These are phyloP conservation scores for Polyporus tsugae DNA, from an alignment of 1,284 basidiomycete species.

Conservation along the genomic window DNA sequence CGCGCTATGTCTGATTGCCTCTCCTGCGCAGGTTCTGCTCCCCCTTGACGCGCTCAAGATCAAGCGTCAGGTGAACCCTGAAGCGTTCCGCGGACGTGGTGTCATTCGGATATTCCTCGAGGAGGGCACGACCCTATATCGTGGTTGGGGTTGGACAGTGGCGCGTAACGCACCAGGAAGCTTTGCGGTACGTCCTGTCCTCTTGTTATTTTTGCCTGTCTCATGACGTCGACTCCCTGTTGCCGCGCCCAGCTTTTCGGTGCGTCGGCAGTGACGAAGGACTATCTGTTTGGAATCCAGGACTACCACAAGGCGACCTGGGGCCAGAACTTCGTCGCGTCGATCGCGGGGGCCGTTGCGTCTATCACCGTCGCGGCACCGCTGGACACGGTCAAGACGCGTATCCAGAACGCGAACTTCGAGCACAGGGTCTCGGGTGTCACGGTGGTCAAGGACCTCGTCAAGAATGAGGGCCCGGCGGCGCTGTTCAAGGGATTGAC, in stretches of 20 bases:
- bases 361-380: slow-evolving; percentile 97
- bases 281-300: slow-evolving; percentile 87
- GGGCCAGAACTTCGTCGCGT: slow-evolving; percentile 95
- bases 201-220: neutral
- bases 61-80: slow-evolving; percentile 97
- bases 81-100: slow-evolving; percentile 93
- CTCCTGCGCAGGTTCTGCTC: slow-evolving; percentile 72
- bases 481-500: slow-evolving; percentile 99
- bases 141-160: slow-evolving; percentile 99
- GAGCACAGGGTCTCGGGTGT: slow-evolving; percentile 91
- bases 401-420: slow-evolving; percentile 99
- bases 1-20: slow-evolving; percentile 17
- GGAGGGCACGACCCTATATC: slow-evolving; percentile 92
- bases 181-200: slow-evolving; percentile 80
- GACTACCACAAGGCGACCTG: slow-evolving; percentile 96
- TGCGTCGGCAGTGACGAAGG: slow-evolving; percentile 94
- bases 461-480: slow-evolving; percentile 84
- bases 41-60: slow-evolving; percentile 98
- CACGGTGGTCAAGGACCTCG: slow-evolving; percentile 86
- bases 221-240: neutral
- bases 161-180: slow-evolving; percentile 96
- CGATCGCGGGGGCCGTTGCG: slow-evolving; percentile 92
- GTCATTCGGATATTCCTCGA: slow-evolving; percentile 91
- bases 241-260: slow-evolving; percentile 81
- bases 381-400: slow-evolving; percentile 95